Percentiles rank a stretch among this genome's conserved stretches.
phyloP scores from a whole-genome alignment of 306 rosid species.

The Bauhinia variegata region DNA sequence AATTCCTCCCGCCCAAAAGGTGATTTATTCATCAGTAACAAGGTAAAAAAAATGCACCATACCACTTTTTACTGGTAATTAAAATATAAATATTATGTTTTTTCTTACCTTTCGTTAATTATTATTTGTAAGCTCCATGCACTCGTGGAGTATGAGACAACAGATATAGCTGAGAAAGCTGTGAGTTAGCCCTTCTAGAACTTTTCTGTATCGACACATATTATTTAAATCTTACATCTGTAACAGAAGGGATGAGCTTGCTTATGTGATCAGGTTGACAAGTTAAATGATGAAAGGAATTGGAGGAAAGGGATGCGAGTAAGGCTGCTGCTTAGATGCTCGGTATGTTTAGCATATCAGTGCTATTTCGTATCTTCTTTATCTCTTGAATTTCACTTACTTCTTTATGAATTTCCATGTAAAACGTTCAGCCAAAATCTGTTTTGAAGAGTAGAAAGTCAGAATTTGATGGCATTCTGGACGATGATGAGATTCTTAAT shows the following conservation, averaged over 20 bases:
- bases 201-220: background rate
- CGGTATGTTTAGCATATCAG: conserved; percentile 54
- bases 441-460: conserved; percentile 77
- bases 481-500: conserved; percentile 58
- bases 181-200: conserved; percentile 51
- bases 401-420: conserved; percentile 12
- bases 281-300: conserved; percentile 86
- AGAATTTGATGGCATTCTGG: conserved; percentile 73
- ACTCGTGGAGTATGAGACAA: conserved; percentile 78
- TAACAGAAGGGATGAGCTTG: too few species aligned
- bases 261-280: conserved; percentile 61
- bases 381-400: background rate
- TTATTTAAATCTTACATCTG: too few species aligned
- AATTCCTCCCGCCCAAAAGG: conserved; percentile 78
- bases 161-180: conserved; percentile 81
- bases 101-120: conserved; percentile 36
- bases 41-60: conserved; percentile 53
- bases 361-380: conserved; percentile 12
- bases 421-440: conserved; percentile 73
- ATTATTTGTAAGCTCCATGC: conserved; percentile 78
- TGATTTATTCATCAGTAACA: conserved; percentile 77
- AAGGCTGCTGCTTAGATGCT: conserved; percentile 71
- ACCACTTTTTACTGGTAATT: conserved; percentile 15
- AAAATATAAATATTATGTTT: conserved; percentile 1
- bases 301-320: conserved; percentile 99